Percentiles rank a stretch among this genome's conserved stretches.
Conservation (phyloP, 78 protist species). For the Dictyostelium purpureum region DNA sequence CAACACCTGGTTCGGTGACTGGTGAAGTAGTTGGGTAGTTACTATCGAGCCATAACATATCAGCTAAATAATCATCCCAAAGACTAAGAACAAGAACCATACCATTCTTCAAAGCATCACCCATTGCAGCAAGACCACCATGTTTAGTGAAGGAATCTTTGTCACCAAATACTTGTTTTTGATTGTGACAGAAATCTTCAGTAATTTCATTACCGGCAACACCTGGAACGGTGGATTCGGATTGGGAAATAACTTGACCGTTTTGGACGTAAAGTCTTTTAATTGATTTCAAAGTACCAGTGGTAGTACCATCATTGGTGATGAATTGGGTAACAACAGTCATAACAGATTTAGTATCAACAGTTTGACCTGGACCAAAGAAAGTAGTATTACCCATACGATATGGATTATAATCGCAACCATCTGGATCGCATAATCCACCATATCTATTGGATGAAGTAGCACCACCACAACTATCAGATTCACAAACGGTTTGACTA, state of each 20-base stretch:
- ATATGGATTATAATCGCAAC: slow-evolving; percentile 85
- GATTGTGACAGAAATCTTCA: slow-evolving; percentile 71
- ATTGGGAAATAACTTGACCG: slow-evolving; percentile 50
- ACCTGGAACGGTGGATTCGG: slow-evolving; percentile 16
- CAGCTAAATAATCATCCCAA: slow-evolving; percentile 87
- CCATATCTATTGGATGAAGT: slow-evolving; percentile 50
- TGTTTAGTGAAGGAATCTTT: slow-evolving; percentile 69
- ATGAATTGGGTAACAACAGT: slow-evolving; percentile 89
- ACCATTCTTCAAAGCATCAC: slow-evolving; percentile 72
- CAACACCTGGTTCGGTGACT: slow-evolving; percentile 65
- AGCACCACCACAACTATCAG: slow-evolving; percentile 47
- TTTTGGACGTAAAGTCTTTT: slow-evolving; percentile 81
- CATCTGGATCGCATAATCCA: slow-evolving; percentile 83
- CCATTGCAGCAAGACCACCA: slow-evolving; percentile 84
- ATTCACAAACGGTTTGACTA: slow-evolving; percentile 36
- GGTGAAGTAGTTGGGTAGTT: slow-evolving; percentile 42
- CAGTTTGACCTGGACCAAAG: slow-evolving; percentile 54
- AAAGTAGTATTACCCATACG: slow-evolving; percentile 75
- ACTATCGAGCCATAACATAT: slow-evolving; percentile 88
- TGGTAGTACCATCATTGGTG: slow-evolving; percentile 78
- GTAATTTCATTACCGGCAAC: slow-evolving; percentile 29
- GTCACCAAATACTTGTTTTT: slow-evolving; percentile 50
- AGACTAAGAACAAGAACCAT: slow-evolving; percentile 85
- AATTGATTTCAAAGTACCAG: slow-evolving; percentile 77
- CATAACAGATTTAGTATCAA: slow-evolving; percentile 74